Base-by-base conservation (phyloP, 2,329 filamentous ascomycete species). In the Penicillium oxalicum region DNA sequence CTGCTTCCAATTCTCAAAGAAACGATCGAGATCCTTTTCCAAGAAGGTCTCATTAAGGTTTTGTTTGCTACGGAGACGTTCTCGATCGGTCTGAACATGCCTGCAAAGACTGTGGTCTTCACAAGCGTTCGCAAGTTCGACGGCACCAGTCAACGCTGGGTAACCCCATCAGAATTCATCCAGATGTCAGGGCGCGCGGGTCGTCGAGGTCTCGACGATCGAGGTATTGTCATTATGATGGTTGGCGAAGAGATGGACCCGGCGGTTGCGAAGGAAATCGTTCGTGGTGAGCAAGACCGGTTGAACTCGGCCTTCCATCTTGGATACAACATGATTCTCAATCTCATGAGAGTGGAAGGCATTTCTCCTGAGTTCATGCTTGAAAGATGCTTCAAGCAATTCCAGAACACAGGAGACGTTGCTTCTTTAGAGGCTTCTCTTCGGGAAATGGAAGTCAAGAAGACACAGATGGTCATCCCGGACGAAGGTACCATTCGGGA, bases 181-280 rank as follows among this genome's bases (percentile, higher is more conserved):
- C 93, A 98, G 67, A 98, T 98, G 93, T 95, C 93, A 46, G 93
- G 93, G 53, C 88, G 93, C 71, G 93, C 93, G 51, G 93, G 93
- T 65, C 88, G 93, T 79, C 85, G 93, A 82, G 93, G 93, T 72
- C 86, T 98, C 47, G 93, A 98, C 74, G 91, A 96, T 54, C 87
- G 93, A 57, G 93, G 93, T 79, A 94, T 97, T 60, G 93, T 98
- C 59, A 97, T 98, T 68, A 97, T 98, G 89, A 97, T 98, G 91
- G 87, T 98, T 53, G 87, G 94, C 64, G 88, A 94, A 68, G 89
- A 93, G 73, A 91, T 98, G 75, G 93, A 98, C 63, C 93, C 93
- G 1, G 83, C 88, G 2, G 84, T 86, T n/a, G 91, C 93, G 37
- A 95, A 95, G 71, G 85, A 88, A 55, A 96, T 98, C 60, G 93